Conservation (phyloP, 2,329 filamentous ascomycete species). For the Drechslera avenae region DNA sequence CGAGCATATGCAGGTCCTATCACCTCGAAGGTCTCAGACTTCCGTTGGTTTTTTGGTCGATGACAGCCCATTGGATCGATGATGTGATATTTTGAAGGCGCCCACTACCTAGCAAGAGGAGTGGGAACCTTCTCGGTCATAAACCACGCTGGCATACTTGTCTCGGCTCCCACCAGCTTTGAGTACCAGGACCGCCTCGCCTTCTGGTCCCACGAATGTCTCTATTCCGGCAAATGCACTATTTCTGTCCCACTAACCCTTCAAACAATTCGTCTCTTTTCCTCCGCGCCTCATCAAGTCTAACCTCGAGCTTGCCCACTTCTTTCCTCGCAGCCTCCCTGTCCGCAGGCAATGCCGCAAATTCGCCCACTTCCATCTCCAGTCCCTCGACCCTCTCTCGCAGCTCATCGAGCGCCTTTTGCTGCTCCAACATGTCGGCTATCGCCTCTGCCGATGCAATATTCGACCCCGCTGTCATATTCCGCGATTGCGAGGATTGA, state of each 20-base stretch:
- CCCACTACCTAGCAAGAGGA: no score
- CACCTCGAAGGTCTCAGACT: no score
- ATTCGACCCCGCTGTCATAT: conserved; percentile 32
- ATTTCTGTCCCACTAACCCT: conserved; percentile 61
- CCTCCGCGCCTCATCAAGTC: conserved; percentile 65
- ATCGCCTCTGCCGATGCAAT: conserved; percentile 58
- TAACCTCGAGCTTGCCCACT: conserved; percentile 68
- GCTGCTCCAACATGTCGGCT: conserved; percentile 63
- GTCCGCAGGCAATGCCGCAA: conserved; percentile 75
- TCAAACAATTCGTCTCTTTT: conserved; percentile 78
- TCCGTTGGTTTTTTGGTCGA: no score
- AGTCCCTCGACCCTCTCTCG: conserved; percentile 64
- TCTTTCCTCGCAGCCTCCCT: conserved; percentile 70
- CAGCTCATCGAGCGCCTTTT: conserved; percentile 65
- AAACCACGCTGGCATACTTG: no score
- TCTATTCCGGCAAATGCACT: not conserved
- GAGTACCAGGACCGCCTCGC: no score
- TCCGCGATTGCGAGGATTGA: conserved; percentile 28
- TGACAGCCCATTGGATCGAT: no score
- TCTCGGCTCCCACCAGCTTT: no score
- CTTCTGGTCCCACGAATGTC: no score
- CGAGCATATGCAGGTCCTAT: no score
- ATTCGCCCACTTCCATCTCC: conserved; percentile 67
- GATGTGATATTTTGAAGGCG: no score
- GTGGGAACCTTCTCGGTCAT: no score